Evolutionary conservation across 768 basidiomycete species (phyloP), one percentile per base, ranked within the genome.

Genomic region (Leccinum uliginosum): DNA sequence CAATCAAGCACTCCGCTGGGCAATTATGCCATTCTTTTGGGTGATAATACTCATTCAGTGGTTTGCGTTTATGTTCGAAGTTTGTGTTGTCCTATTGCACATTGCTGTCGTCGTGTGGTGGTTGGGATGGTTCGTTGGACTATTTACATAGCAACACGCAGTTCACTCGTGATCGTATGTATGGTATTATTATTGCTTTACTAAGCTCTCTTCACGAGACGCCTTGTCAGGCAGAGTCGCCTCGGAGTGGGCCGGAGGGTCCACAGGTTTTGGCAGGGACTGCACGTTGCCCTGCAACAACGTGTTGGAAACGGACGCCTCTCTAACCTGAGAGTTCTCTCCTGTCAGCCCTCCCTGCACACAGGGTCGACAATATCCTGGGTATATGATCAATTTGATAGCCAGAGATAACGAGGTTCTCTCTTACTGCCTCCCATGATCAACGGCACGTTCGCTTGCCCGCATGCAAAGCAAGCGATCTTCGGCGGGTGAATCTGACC

Each of bases 331-430:
- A 4, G 73, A 65, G 24, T 69, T 62, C 49, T 72, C 69, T 26
- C 68, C 70, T 3, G 71, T 75, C 59, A 72, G 77, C 10, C 85
- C 84, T 38, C 78, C 67, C 34, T 85, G 83, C 21, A 82, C 83
- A 59, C 87, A 89, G 11, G 80, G 79, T 21, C 86, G 81, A 71
- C 87, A 90, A 65, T 78, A 89, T 57, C 84, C 87, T 89, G 52
- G 4, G 12, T 26, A 48, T 30, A 46, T 9, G 19, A 40, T 59
- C 32, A 53, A 48, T 27, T 8, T 47, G 21, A 49, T 26, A 29
- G 54, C 4, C 24, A 49, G n/a, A 17, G 8, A 21, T 27, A 34
- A 29, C 14, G 38, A 14, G 24, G 11, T 6, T 9, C 19, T 34
- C 46, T 35, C 87, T 78, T 61, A 89, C 89, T 79, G 43, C 88